Evolutionary conservation across 1,284 basidiomycete genomes (phyloP).

Genomic region (Puccinia novopanici): DNA sequence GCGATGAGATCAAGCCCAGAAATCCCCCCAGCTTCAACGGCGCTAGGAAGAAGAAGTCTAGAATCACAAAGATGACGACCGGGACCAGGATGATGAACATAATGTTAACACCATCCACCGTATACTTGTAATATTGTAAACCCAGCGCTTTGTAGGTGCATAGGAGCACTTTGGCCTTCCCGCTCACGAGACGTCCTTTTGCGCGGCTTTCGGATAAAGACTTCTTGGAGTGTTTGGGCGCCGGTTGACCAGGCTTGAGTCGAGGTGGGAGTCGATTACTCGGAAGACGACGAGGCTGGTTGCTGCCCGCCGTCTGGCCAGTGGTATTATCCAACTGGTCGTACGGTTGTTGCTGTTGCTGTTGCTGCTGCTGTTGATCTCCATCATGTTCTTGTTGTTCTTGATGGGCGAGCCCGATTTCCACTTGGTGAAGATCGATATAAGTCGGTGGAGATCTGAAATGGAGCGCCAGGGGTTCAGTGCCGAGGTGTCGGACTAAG

Average conservation of each 20-base stretch:
- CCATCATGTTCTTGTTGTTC: constrained; percentile 54
- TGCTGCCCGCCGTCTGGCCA: constrained; percentile 49
- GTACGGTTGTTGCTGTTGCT: constrained; percentile 40
- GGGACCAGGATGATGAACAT: constrained; percentile 94
- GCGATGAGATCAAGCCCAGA: constrained; percentile 71
- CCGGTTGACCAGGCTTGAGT: constrained; percentile 71
- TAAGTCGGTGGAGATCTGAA: constrained; percentile 79
- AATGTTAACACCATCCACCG: constrained; percentile 97
- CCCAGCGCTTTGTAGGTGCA: constrained; percentile 93
- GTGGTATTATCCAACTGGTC: constrained; percentile 43
- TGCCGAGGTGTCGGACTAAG: constrained; percentile 78
- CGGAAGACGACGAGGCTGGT: constrained; percentile 46
- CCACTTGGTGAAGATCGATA: constrained; percentile 56
- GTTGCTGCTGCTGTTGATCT: neutral
- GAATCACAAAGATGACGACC: constrained; percentile 90
- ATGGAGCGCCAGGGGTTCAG: constrained; percentile 79
- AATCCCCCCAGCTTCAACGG: constrained; percentile 66
- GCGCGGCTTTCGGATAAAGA: constrained; percentile 64
- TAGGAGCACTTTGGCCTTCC: constrained; percentile 73
- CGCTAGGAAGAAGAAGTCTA: constrained; percentile 83
- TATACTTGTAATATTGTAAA: constrained; percentile 97
- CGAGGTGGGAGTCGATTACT: constrained; percentile 62
- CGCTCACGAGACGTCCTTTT: constrained; percentile 62
- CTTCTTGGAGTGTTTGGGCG: constrained; percentile 65
- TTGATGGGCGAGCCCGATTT: constrained; percentile 55